Evolutionary conservation across 768 basidiomycete species (phyloP).

Genomic region (Rhizopogon vesiculosus): DNA sequence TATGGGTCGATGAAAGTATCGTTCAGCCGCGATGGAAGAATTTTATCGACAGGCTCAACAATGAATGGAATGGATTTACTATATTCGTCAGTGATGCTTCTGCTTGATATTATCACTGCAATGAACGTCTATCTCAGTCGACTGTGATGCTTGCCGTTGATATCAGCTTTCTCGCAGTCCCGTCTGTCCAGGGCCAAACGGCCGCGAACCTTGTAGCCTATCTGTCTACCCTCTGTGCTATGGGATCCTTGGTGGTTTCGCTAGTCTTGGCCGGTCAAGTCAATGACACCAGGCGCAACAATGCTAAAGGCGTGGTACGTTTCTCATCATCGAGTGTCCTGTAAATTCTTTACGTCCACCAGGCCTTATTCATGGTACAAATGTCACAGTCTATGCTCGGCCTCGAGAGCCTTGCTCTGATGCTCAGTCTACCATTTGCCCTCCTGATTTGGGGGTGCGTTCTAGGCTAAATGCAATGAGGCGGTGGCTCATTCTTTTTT

Average conservation of each 20-base stretch:
- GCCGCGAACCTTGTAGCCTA: conserved; percentile 24
- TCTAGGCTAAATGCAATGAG: not conserved
- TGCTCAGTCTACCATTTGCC: conserved; percentile 29
- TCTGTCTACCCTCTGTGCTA: conserved; percentile 30
- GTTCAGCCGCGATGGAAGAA: conserved; percentile 32
- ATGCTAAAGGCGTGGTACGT: conserved; percentile 23
- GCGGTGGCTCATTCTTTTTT: not conserved
- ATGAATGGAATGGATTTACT: conserved; percentile 44
- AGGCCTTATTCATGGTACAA: conserved; percentile 19
- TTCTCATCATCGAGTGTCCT: not conserved
- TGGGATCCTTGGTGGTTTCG: conserved; percentile 31
- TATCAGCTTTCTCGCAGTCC: conserved; percentile 49
- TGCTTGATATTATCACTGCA: not conserved
- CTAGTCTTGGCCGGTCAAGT: conserved; percentile 33
- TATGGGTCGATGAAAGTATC: conserved; percentile 41
- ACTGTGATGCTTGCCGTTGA: conserved; percentile 51
- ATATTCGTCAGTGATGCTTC: conserved; percentile 34
- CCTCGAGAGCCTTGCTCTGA: conserved; percentile 23
- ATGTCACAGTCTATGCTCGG: conserved; percentile 11
- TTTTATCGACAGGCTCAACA: conserved; percentile 34
- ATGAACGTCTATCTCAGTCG: conserved; percentile 24
- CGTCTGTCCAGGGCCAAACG: conserved; percentile 26
- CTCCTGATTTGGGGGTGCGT: conserved; percentile 27
- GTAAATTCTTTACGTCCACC: not conserved
- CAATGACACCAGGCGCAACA: conserved; percentile 17